Conservation (phyloP, 352 stramenopile genomes). For the Phytophthora ohioensis region DNA sequence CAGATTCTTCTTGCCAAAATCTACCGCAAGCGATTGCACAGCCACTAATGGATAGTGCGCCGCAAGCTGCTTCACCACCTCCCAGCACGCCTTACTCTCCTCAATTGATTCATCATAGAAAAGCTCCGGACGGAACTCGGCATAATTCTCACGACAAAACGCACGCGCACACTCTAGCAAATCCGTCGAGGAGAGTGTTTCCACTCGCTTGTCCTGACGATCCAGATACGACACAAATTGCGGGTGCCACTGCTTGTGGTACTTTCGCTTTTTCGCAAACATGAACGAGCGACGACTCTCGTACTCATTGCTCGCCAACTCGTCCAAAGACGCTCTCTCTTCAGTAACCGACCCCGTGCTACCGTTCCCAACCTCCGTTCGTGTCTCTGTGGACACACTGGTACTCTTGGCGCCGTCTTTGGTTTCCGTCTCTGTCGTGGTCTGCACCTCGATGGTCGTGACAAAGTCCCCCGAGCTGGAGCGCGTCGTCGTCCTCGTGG, state of each 20-base stretch:
- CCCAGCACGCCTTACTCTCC: conserved; percentile 25
- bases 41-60: conserved; percentile 31
- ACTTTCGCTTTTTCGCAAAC: conserved; percentile 21
- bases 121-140: conserved; percentile 22
- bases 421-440: conserved; percentile 13
- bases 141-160: conserved; percentile 36
- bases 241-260: conserved; percentile 34
- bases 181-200: conserved; percentile 26
- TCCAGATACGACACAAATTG: conserved; percentile 31
- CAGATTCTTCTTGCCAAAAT: conserved; percentile 34
- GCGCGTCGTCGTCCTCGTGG: conserved; percentile 12
- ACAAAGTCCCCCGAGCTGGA: conserved; percentile 7
- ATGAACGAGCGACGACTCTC: conserved; percentile 1
- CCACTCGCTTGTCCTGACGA: conserved; percentile 14
- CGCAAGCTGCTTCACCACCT: conserved; percentile 23
- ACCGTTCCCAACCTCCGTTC: conserved; percentile 8
- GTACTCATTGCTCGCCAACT: conserved; percentile 2
- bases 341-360: background rate
- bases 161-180: conserved; percentile 24
- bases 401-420: conserved; percentile 24
- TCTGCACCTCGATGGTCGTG: conserved; percentile 25
- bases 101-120: conserved; percentile 23
- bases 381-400: conserved; percentile 23
- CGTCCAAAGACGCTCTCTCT: background rate
- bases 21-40: conserved; percentile 21